phyloP scores from a whole-genome alignment of 495 filamentous ascomycete species.

The Neurospora cerealis region DNA sequence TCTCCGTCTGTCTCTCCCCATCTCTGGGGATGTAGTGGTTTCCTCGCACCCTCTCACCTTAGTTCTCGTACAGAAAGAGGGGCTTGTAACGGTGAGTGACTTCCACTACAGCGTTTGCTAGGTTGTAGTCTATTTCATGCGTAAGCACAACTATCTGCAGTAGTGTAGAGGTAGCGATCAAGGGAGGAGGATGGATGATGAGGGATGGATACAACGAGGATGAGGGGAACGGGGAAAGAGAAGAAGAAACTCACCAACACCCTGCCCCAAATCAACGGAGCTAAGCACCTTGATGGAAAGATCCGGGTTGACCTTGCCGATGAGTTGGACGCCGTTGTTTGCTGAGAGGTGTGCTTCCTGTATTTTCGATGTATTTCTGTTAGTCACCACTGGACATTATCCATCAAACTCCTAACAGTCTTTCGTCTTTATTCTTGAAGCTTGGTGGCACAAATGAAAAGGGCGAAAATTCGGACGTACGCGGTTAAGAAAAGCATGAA shows the following conservation, averaged over 20 bases:
- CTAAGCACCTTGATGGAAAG: conserved; percentile 65
- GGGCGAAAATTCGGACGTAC: conserved; percentile 29
- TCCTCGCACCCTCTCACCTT: conserved; percentile 17
- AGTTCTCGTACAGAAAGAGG: conserved; percentile 38
- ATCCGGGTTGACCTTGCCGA: conserved; percentile 83
- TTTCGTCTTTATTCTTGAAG: neutral
- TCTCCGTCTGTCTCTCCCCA: neutral
- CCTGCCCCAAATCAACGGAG: conserved; percentile 67
- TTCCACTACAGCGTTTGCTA: conserved; percentile 76
- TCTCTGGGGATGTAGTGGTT: neutral
- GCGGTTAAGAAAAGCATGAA: conserved; percentile 63
- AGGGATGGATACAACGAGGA: neutral
- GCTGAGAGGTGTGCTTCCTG: conserved; percentile 70
- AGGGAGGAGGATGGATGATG: neutral
- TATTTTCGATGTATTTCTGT: neutral
- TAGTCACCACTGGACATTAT: neutral
- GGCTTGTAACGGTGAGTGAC: conserved; percentile 76
- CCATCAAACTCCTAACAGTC: neutral
- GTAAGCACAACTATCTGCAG: neutral
- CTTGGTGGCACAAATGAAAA: neutral
- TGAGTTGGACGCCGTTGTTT: conserved; percentile 74
- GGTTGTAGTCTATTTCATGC: conserved; percentile 54
- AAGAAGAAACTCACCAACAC: conserved; percentile 45
- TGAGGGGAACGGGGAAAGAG: neutral
- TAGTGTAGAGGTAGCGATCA: conserved; percentile 8